Conservation (phyloP, 2,329 filamentous ascomycete species). For the Penicillium psychrosexuale region DNA sequence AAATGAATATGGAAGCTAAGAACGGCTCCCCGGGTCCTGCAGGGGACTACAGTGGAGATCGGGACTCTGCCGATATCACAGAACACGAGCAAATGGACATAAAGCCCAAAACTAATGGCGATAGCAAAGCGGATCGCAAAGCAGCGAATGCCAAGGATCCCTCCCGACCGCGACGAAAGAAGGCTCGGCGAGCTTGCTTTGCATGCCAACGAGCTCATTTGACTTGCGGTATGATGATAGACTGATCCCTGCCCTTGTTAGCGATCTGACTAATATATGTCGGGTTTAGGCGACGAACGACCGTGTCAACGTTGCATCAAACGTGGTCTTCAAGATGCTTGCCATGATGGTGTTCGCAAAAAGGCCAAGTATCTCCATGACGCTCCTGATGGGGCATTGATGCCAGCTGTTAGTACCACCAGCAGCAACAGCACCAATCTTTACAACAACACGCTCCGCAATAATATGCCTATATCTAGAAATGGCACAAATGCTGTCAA, state of each 20-base stretch:
- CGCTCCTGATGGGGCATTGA: conserved; percentile 81
- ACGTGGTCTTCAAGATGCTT: conserved; percentile 82
- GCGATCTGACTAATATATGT: conserved; percentile 8
- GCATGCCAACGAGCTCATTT: conserved; percentile 96
- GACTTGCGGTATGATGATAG: conserved; percentile 78
- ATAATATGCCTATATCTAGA: conserved; percentile 32
- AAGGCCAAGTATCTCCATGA: conserved; percentile 99
- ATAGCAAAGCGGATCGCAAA: conserved; percentile 59
- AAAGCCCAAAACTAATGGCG: conserved; percentile 47
- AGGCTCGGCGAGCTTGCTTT: conserved; percentile 91
- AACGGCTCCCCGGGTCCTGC: conserved; percentile 38
- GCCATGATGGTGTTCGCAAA: conserved; percentile 94
- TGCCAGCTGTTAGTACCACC: conserved; percentile 78
- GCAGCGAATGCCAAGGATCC: conserved; percentile 74
- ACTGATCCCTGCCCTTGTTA: conserved; percentile 6
- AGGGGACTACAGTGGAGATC: conserved; percentile 39
- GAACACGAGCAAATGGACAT: conserved; percentile 39
- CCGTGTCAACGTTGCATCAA: conserved; percentile 94
- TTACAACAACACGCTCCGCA: conserved; percentile 47
- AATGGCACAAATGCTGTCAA: conserved; percentile 32
- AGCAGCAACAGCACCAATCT: conserved; percentile 60
- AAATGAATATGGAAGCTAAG: conserved; percentile 34
- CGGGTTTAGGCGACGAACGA: conserved; percentile 75
- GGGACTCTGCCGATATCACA: conserved; percentile 37
- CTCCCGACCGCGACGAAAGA: conserved; percentile 83